These are phyloP conservation scores for Delonix regia DNA, from an alignment of 306 rosid genomes.

Conservation along the genomic window DNA sequence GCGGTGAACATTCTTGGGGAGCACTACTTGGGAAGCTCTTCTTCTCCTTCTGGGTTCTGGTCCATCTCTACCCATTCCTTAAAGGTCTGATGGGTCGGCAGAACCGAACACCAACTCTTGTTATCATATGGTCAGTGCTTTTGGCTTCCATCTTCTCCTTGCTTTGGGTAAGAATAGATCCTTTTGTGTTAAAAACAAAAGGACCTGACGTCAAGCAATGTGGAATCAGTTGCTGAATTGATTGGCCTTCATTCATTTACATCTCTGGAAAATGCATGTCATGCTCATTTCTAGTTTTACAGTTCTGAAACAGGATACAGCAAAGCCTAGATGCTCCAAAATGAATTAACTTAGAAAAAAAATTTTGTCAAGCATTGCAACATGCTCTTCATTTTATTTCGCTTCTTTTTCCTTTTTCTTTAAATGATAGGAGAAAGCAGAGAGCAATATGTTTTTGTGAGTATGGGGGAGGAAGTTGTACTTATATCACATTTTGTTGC, in stretches of 20 bases:
- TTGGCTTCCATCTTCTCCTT: conserved; percentile 97
- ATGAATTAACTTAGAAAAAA: conserved; percentile 18
- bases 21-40: conserved; percentile 91
- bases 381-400: background rate
- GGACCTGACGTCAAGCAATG: conserved; percentile 90
- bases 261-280: conserved; percentile 12
- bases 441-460: conserved; percentile 38
- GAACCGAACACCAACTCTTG: conserved; percentile 90
- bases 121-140: conserved; percentile 94
- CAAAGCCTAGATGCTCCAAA: conserved; percentile 6
- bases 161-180: conserved; percentile 95
- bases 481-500: conserved; percentile 23
- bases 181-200: conserved; percentile 88
- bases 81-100: conserved; percentile 96
- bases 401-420: background rate
- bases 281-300: conserved; percentile 1
- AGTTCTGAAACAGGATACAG: background rate
- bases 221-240: conserved; percentile 85
- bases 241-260: background rate
- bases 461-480: conserved; percentile 35
- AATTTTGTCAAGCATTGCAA: conserved; percentile 23
- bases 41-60: conserved; percentile 90
- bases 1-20: conserved; percentile 90
- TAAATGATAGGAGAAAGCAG: conserved; percentile 10
- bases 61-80: conserved; percentile 95